Base-by-base conservation (phyloP, 2,329 filamentous ascomycete genomes). In the Aspergillus texensis region DNA sequence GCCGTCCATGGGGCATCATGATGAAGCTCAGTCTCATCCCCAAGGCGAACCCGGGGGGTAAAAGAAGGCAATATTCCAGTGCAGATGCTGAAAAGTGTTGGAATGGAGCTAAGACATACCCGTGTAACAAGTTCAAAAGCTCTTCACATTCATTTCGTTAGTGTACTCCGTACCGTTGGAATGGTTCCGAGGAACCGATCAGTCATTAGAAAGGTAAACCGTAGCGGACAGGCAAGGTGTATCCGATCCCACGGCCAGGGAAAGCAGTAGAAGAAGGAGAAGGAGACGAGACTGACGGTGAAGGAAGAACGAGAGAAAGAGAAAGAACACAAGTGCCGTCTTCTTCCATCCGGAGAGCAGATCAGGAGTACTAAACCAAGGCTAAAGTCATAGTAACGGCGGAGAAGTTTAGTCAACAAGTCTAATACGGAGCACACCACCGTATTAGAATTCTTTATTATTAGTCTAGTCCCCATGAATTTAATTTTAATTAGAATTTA, bases 91-190 rank as follows among this genome's bases (percentile, higher is more conserved):
- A 36, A 6, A 50, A 50, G 24, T 21, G 12, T 24, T 24, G 57
- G 45, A 36, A 5, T 11, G 21, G 30, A 62, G 62, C 45, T 60
- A 24, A 45, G 61, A 62, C 65, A 60, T 64, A 63, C 58, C 65
- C 19, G 50, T 58, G 66, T 64, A 66, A 57, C 32, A 46, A 36
- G n/a, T 54, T 36, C 30, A 52, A 45, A 34, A 39, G 30, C 36
- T 46, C 54, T 54, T 45, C 52, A 53, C 60, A 24, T 48, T 52
- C 57, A 60, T 63, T 45, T 55, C 52, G 53, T 56, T 52, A 32
- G 8, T 24, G 58, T 59, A 41, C 39, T n/a, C 39, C 39, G 39
- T 41, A 59, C 57, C 57, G 46, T 32, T 46, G 34, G 57, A 53
- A 53, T 59, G 32, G 55, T 21, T 59, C 57, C 56, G 50, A 64